phyloP scores from a whole-genome alignment of 208 protist species.

The Borovskyia barvae region DNA sequence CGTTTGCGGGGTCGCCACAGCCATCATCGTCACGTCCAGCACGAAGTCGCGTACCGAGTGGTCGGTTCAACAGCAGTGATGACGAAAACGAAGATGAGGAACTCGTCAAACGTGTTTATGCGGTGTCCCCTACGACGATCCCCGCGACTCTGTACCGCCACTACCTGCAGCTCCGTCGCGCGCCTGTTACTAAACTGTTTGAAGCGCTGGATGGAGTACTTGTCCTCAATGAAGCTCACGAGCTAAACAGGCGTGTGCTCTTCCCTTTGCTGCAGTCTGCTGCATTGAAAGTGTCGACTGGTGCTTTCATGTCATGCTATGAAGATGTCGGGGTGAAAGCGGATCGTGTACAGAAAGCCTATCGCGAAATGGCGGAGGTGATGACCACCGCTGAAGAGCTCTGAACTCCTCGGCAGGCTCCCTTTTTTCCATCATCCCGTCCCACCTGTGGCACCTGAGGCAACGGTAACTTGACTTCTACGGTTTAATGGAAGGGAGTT shows the following conservation, averaged over 20 bases:
- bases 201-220: slow-evolving; percentile 59
- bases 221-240: slow-evolving; percentile 70
- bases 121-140: slow-evolving; percentile 17
- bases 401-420: slow-evolving; percentile 7
- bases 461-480: no score
- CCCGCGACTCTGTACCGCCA: slow-evolving; percentile 33
- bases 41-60: neutral
- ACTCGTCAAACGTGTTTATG: slow-evolving; percentile 20
- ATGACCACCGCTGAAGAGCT: slow-evolving; percentile 47
- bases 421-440: no score
- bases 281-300: slow-evolving; percentile 75
- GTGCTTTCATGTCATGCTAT: slow-evolving; percentile 78
- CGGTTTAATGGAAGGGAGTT: no score
- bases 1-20: neutral
- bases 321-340: slow-evolving; percentile 60
- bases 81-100: slow-evolving; percentile 9
- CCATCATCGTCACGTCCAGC: neutral
- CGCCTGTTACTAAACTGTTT: slow-evolving; percentile 49
- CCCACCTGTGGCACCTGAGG: no score
- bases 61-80: neutral
- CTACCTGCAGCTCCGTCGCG: slow-evolving; percentile 32
- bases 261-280: slow-evolving; percentile 77
- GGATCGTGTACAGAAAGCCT: slow-evolving; percentile 53
- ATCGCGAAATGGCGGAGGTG: slow-evolving; percentile 58
- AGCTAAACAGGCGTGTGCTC: slow-evolving; percentile 62